These are phyloP conservation scores for Mortierella polycephala DNA, from an alignment of 371 early-diverging fungal genomes.

Conservation along the genomic window DNA sequence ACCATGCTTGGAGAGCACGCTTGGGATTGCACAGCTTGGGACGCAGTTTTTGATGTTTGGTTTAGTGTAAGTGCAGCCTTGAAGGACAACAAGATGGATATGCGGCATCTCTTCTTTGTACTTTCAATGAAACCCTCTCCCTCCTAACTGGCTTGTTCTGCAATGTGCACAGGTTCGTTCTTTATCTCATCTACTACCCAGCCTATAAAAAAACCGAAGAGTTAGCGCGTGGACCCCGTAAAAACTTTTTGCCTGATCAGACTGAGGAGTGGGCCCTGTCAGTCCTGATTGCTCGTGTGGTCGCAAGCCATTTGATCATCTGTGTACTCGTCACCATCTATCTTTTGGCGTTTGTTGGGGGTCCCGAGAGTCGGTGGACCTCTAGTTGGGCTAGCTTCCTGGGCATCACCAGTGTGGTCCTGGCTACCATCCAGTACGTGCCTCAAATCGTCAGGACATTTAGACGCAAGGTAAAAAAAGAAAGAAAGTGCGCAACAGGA, in stretches of 20 bases:
- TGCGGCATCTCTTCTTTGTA: neutral
- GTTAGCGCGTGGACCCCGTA: slow-evolving; percentile 17
- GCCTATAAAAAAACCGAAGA: slow-evolving; percentile 60
- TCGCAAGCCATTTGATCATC: slow-evolving; percentile 68
- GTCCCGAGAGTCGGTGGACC: slow-evolving; percentile 65
- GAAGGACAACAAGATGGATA: neutral
- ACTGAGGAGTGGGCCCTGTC: slow-evolving; percentile 76
- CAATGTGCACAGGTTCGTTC: slow-evolving; percentile 24
- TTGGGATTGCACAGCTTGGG: slow-evolving; percentile 86
- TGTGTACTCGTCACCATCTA: slow-evolving; percentile 65
- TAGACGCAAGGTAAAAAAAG: slow-evolving; percentile 58
- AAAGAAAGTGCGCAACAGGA: neutral
- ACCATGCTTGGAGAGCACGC: slow-evolving; percentile 83
- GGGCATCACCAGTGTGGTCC: slow-evolving; percentile 77
- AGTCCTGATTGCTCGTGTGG: slow-evolving; percentile 64
- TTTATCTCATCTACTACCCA: slow-evolving; percentile 86
- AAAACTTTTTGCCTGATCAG: slow-evolving; percentile 35
- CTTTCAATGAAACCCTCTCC: slow-evolving; percentile 58
- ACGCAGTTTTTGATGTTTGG: slow-evolving; percentile 86
- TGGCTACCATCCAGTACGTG: slow-evolving; percentile 86
- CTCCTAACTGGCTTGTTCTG: neutral
- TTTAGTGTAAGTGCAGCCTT: slow-evolving; percentile 59
- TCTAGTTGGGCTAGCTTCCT: slow-evolving; percentile 83
- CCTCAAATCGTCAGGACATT: slow-evolving; percentile 93
- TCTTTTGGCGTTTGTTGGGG: slow-evolving; percentile 65